Evolutionary conservation across 805 yeast genomes (phyloP).

Genomic region (Candida tibetensis): DNA sequence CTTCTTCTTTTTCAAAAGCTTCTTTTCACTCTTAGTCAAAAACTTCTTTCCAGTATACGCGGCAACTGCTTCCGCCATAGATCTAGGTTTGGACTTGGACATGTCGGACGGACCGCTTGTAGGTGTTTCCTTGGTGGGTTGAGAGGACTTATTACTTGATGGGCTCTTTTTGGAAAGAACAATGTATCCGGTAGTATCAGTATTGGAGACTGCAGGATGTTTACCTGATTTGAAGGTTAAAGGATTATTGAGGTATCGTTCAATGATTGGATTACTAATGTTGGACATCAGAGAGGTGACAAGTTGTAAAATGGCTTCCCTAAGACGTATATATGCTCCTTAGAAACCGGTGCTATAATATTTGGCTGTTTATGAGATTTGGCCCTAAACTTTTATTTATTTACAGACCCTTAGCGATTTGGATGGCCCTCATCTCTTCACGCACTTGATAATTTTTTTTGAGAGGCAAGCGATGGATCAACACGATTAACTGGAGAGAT

Average conservation of each 20-base stretch:
- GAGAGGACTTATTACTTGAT: neutral
- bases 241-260: constrained; percentile 60
- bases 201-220: constrained; percentile 32
- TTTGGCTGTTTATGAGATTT: too few species aligned
- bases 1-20: constrained; percentile 22
- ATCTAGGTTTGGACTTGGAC: constrained; percentile 34
- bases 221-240: constrained; percentile 62
- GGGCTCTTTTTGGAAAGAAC: constrained; percentile 24
- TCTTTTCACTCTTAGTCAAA: constrained; percentile 45
- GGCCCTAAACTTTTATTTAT: neutral
- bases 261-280: constrained; percentile 52
- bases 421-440: neutral
- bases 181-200: constrained; percentile 47
- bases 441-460: neutral
- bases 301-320: too few species aligned
- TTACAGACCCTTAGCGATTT: constrained; percentile 2
- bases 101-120: constrained; percentile 8
- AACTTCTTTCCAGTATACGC: constrained; percentile 55
- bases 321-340: neutral
- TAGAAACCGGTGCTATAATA: too few species aligned
- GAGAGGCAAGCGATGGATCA: neutral
- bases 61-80: constrained; percentile 60
- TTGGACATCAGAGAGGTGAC: neutral
- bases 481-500: too few species aligned
- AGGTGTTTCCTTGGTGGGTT: constrained; percentile 3